Percentiles rank a stretch among this genome's conserved stretches.
These are phyloP conservation scores for Aspergillus tubingensis DNA, from an alignment of 2,329 filamentous ascomycete species.

Conservation along the genomic window DNA sequence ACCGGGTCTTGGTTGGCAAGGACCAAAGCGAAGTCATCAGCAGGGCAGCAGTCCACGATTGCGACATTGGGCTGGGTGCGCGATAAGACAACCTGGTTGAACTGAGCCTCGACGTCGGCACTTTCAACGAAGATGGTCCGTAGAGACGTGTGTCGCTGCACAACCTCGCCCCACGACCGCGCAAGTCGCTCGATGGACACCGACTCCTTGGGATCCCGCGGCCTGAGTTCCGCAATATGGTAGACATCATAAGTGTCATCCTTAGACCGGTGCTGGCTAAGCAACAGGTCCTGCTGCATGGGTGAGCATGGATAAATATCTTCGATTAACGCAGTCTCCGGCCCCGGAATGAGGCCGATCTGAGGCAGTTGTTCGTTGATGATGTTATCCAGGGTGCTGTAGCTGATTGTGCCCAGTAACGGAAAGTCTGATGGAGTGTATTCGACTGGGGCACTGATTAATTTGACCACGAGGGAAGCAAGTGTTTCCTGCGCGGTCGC, in stretches of 20 bases:
- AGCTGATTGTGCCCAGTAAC: not conserved
- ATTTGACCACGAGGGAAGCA: not conserved
- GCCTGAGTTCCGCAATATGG: not conserved
- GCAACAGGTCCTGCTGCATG: constrained; percentile 18
- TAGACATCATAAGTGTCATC: not conserved
- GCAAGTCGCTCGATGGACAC: not conserved
- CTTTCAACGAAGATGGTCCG: constrained; percentile 18
- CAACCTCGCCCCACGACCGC: constrained; percentile 14
- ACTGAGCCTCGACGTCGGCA: not conserved
- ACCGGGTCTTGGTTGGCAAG: not conserved
- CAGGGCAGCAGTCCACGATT: not conserved
- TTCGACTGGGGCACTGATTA: not conserved
- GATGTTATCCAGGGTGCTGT: not conserved
- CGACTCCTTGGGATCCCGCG: not conserved
- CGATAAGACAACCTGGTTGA: constrained; percentile 14
- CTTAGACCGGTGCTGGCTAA: constrained; percentile 14
- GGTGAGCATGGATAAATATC: constrained; percentile 19
- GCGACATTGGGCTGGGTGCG: not conserved
- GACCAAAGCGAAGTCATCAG: not conserved
- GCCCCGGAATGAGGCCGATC: not conserved
- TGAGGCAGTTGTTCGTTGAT: not conserved
- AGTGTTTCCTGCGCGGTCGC: not conserved
- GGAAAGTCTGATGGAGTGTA: constrained; percentile 5
- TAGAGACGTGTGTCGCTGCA: constrained; percentile 17
- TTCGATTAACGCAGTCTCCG: not conserved